These are phyloP conservation scores for Epichloe uncinata DNA, from an alignment of 2,329 filamentous ascomycete species.

Conservation along the genomic window DNA sequence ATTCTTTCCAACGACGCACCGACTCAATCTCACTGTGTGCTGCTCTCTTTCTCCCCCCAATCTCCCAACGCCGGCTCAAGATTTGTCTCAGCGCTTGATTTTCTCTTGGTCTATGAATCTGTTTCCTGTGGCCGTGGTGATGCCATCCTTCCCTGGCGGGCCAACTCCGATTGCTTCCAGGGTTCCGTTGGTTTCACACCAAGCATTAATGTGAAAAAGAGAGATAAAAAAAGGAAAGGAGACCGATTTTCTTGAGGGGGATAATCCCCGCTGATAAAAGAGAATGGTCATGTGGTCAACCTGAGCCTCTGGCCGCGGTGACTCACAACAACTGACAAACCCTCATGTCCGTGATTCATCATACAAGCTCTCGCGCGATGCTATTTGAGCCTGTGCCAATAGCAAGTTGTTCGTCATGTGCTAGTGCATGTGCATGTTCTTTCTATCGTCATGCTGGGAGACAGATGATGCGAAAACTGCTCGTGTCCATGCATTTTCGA, in stretches of 20 bases:
- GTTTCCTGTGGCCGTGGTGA: background rate
- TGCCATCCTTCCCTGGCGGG: background rate
- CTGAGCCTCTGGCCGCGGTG: background rate
- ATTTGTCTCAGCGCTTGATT: slow-evolving; percentile 9
- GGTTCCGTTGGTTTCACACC: no score
- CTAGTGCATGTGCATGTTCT: background rate
- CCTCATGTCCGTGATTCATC: background rate
- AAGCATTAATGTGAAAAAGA: background rate
- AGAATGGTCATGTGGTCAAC: background rate
- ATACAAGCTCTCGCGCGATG: background rate
- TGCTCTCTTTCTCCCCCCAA: background rate
- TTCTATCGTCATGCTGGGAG: no score
- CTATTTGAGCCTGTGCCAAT: background rate
- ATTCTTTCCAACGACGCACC: no score
- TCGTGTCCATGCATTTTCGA: no score
- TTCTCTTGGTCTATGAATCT: slow-evolving; percentile 3
- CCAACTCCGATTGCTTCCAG: background rate
- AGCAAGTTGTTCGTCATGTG: background rate
- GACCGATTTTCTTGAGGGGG: background rate
- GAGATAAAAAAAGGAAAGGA: background rate
- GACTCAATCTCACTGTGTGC: background rate
- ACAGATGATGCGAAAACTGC: no score
- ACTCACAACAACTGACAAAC: background rate
- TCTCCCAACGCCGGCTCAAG: slow-evolving; percentile 6
- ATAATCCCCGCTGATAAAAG: no score